Conservation (phyloP, 208 protist species). For the Wallacemonas sp. region DNA sequence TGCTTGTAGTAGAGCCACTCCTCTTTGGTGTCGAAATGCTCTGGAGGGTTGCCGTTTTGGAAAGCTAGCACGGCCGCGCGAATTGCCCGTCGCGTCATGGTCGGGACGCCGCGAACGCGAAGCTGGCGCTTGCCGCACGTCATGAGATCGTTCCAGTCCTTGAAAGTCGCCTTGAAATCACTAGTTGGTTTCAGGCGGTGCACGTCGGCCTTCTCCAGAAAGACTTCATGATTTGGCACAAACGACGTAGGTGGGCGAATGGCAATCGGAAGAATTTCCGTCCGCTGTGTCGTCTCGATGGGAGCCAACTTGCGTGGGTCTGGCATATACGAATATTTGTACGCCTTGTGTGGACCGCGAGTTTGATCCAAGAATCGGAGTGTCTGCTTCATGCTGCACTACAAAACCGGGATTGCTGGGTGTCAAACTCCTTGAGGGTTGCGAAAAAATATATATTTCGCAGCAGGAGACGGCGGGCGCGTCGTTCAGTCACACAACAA, state of each 20-base stretch:
- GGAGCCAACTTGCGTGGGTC: conserved; percentile 90
- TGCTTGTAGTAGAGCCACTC: conserved; percentile 93
- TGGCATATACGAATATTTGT: conserved; percentile 93
- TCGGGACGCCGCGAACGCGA: conserved; percentile 73
- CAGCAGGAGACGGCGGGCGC: too few relatives aligned
- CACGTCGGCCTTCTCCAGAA: conserved; percentile 86
- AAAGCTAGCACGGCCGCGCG: conserved; percentile 74
- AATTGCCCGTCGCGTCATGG: conserved; percentile 74
- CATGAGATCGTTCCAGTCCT: conserved; percentile 93
- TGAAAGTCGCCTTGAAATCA: conserved; percentile 90
- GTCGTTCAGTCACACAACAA: too few relatives aligned
- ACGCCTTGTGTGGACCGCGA: conserved; percentile 84
- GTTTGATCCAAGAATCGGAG: conserved; percentile 71
- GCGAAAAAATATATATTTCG: too few relatives aligned
- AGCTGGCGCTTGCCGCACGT: conserved; percentile 84
- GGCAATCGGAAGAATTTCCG: conserved; percentile 78
- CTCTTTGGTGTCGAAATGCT: conserved; percentile 89
- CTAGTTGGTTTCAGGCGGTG: conserved; percentile 80
- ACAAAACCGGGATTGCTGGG: conserved; percentile 18
- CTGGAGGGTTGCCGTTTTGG: conserved; percentile 86
- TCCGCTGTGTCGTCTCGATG: conserved; percentile 80
- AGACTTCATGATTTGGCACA: conserved; percentile 88
- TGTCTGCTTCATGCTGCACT: conserved; percentile 19
- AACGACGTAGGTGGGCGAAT: conserved; percentile 86
- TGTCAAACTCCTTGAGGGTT: too few relatives aligned